Evolutionary conservation across 2,329 filamentous ascomycete genomes (phyloP).

Genomic region (Aureobasidium leucospermi): DNA sequence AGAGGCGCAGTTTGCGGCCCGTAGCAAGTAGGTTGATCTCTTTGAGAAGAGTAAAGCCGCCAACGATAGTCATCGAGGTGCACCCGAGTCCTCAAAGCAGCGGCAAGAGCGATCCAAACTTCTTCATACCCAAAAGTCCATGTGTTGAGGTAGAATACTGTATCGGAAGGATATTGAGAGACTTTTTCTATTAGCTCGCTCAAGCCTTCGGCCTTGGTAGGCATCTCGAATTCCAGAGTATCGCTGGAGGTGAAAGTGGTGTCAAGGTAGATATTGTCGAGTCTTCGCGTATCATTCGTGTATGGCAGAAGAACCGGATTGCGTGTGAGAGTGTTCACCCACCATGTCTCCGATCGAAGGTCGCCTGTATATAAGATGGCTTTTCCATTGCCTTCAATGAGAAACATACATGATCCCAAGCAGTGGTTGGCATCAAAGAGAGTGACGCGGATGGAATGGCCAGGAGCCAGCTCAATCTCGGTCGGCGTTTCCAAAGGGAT

Average conservation of each 20-base stretch:
- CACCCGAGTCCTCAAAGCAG: constrained; percentile 60
- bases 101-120: constrained; percentile 76
- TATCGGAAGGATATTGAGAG: constrained; percentile 59
- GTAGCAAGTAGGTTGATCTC: constrained; percentile 37
- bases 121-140: constrained; percentile 96
- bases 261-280: constrained; percentile 84
- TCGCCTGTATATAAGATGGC: constrained; percentile 85
- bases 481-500: constrained; percentile 78
- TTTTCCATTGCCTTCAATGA: constrained; percentile 67
- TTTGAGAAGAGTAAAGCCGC: constrained; percentile 58
- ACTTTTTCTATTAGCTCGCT: constrained; percentile 66
- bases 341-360: constrained; percentile 79
- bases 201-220: constrained; percentile 66
- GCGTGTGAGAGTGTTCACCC: constrained; percentile 64
- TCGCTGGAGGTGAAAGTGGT: constrained; percentile 63
- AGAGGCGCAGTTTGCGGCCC: constrained; percentile 59
- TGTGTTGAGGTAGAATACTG: constrained; percentile 73
- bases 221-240: constrained; percentile 45
- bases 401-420: constrained; percentile 82
- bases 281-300: constrained; percentile 52
- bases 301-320: constrained; percentile 72
- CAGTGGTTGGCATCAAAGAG: constrained; percentile 91
- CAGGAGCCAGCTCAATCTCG: constrained; percentile 63
- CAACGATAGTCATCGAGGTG: constrained; percentile 80
- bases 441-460: constrained; percentile 66